Evolutionary conservation across 1,284 basidiomycete species (phyloP).

Genomic region (Sporisorium graminicola): DNA sequence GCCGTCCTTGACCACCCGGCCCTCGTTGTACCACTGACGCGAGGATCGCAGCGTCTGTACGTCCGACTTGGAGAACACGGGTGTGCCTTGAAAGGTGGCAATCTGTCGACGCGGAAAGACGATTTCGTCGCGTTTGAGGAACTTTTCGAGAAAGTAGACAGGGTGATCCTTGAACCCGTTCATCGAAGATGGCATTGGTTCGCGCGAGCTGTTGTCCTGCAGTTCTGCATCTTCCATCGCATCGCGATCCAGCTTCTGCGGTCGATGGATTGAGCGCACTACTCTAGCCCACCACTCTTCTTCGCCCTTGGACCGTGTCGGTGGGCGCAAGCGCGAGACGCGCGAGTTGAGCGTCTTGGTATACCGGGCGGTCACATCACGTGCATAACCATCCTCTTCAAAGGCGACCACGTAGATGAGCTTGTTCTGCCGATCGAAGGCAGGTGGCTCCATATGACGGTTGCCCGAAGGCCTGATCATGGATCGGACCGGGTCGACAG

Average conservation of each 20-base stretch:
- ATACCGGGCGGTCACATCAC: slow-evolving; percentile 74
- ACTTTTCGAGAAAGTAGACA: slow-evolving; percentile 87
- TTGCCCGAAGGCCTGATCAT: slow-evolving; percentile 68
- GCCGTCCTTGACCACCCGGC: slow-evolving; percentile 80
- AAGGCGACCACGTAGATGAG: slow-evolving; percentile 94
- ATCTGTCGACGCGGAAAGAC: slow-evolving; percentile 83
- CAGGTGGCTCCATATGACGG: slow-evolving; percentile 80
- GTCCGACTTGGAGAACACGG: slow-evolving; percentile 88
- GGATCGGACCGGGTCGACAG: slow-evolving; percentile 85
- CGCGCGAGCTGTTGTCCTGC: slow-evolving; percentile 80
- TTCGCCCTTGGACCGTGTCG: slow-evolving; percentile 76
- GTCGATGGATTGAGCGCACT: slow-evolving; percentile 70
- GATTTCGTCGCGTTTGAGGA: slow-evolving; percentile 88
- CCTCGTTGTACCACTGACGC: slow-evolving; percentile 94
- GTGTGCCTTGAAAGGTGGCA: slow-evolving; percentile 90
- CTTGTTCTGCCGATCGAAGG: slow-evolving; percentile 78
- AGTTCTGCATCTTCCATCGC: slow-evolving; percentile 95
- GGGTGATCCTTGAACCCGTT: slow-evolving; percentile 96
- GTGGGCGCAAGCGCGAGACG: slow-evolving; percentile 84
- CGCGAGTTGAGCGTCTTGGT: slow-evolving; percentile 86
- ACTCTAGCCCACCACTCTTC: slow-evolving; percentile 81
- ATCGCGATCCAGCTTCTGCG: slow-evolving; percentile 78
- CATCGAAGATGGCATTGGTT: slow-evolving; percentile 94
- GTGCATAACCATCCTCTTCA: slow-evolving; percentile 80
- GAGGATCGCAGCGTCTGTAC: slow-evolving; percentile 87